Percentiles rank a stretch among this genome's conserved stretches.
Evolutionary conservation across 495 filamentous ascomycete species (phyloP).

Genomic region (Trichoderma asperelloides): DNA sequence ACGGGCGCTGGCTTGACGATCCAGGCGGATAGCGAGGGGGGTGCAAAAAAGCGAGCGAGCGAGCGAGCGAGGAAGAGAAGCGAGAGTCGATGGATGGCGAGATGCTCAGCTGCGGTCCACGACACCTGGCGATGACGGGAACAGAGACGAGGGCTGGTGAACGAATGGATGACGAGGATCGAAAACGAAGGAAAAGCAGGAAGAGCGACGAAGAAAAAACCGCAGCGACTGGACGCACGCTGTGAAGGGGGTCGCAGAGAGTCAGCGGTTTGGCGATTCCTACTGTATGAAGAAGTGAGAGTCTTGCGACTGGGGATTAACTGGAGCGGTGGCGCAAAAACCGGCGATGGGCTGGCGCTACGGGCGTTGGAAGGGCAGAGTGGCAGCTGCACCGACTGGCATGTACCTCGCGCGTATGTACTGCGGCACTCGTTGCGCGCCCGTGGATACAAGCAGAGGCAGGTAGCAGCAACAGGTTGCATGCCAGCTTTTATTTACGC

Average conservation of each 20-base stretch:
- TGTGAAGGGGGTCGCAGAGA: not conserved
- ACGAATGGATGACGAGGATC: not conserved
- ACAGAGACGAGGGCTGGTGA: not conserved
- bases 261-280: not conserved
- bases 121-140: not conserved
- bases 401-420: not conserved
- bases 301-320: not conserved
- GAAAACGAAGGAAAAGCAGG: not conserved
- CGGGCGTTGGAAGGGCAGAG: not conserved
- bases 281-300: not conserved
- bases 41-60: not conserved
- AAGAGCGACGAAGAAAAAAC: not conserved
- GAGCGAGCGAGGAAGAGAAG: not conserved
- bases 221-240: not conserved
- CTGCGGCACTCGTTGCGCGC: no score
- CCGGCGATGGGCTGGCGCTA: not conserved
- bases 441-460: no score
- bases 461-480: no score
- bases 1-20: no score
- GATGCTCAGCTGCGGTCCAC: not conserved
- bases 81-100: not conserved
- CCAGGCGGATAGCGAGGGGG: not conserved
- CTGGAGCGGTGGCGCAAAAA: slow-evolving; percentile 1
- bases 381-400: not conserved
- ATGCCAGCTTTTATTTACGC: no score